Evolutionary conservation across 352 stramenopile species (phyloP).

Genomic region (Globisporangium lucens): DNA sequence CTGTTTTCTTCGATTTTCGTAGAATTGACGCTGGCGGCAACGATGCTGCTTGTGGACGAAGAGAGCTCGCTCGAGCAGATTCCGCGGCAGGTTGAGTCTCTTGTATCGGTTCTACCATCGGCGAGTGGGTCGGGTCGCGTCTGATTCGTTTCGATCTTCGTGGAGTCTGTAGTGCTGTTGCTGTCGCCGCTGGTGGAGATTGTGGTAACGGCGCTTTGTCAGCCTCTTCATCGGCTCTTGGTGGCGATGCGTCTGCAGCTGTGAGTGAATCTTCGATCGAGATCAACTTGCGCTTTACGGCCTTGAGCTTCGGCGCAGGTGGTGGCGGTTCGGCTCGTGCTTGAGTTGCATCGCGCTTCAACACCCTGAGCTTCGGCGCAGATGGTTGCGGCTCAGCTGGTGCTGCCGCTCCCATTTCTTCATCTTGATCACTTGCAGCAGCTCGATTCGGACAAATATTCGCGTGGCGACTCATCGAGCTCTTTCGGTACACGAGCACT

Average conservation of each 20-base stretch:
- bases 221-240: not conserved
- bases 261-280: not conserved
- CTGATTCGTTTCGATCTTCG: conserved; percentile 11
- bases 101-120: not conserved
- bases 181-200: not conserved
- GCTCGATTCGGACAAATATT: not conserved
- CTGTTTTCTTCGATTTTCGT: not conserved
- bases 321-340: not conserved
- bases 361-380: not conserved
- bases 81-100: not conserved
- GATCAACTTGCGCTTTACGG: conserved; percentile 5
- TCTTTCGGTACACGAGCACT: not conserved
- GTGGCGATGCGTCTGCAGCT: not conserved
- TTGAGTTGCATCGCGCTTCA: not conserved
- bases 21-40: not conserved
- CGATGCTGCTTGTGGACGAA: not conserved
- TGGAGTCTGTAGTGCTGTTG: conserved; percentile 8
- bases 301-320: not conserved
- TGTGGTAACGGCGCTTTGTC: not conserved
- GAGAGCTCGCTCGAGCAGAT: not conserved
- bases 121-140: conserved; percentile 9
- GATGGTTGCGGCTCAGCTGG: not conserved
- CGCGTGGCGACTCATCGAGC: not conserved
- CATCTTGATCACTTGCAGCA: not conserved
- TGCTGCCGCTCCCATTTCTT: not conserved